phyloP scores from a whole-genome alignment of 768 basidiomycete genomes.

The Mycena belliarum region DNA sequence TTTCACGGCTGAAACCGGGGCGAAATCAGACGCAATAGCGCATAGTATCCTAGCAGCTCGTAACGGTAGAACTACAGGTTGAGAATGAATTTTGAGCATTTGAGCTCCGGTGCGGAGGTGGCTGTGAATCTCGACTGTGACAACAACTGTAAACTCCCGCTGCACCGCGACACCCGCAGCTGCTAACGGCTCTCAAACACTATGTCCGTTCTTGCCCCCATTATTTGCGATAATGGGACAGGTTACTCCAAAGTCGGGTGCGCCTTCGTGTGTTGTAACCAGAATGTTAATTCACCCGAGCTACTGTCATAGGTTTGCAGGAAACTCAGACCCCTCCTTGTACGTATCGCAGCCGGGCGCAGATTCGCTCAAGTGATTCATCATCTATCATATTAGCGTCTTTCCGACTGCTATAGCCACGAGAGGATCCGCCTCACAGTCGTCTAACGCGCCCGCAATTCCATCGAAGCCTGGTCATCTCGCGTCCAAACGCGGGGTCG shows the following conservation, averaged over 20 bases:
- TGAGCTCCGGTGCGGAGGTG: too few relatives aligned
- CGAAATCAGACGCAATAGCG: too few relatives aligned
- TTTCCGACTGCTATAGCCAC: conserved; percentile 98
- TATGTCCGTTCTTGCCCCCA: conserved; percentile 89
- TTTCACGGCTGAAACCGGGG: too few relatives aligned
- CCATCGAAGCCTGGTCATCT: conserved; percentile 88
- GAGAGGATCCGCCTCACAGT: conserved; percentile 64
- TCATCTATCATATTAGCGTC: conserved; percentile 58
- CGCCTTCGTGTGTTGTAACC: conserved; percentile 26
- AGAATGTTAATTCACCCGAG: neutral
- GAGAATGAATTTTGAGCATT: too few relatives aligned
- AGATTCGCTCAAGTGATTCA: conserved; percentile 7
- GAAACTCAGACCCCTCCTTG: conserved; percentile 99
- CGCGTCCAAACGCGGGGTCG: conserved; percentile 94
- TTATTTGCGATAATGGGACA: conserved; percentile 98
- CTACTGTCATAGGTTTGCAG: conserved; percentile 73
- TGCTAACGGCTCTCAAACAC: conserved; percentile 7
- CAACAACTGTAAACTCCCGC: conserved; percentile 1
- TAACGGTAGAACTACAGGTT: too few relatives aligned
- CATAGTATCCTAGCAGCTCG: too few relatives aligned
- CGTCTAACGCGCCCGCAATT: conserved; percentile 72
- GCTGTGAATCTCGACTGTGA: too few relatives aligned
- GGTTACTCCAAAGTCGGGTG: conserved; percentile 98
- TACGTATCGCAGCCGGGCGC: conserved; percentile 41
- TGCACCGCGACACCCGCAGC: conserved; percentile 3